Percentiles rank a stretch among this genome's conserved stretches.
Conservation (phyloP, 2,329 filamentous ascomycete genomes). For the Nectriaceae sp. region DNA sequence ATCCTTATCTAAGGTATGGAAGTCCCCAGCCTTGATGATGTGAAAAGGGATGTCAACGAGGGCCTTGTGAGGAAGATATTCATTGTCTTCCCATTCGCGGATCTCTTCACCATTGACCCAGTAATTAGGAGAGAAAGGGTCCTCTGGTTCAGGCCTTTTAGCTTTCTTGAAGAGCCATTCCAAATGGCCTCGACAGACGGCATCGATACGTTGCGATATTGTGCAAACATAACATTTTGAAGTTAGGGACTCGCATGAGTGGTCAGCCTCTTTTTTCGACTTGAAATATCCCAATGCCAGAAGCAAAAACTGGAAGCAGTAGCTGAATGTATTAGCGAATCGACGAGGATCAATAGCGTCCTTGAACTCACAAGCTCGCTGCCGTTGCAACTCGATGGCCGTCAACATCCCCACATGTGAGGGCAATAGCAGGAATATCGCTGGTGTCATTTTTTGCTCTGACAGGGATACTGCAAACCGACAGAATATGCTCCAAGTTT, state of each 20-base stretch:
- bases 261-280: neutral
- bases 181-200: constrained; percentile 2
- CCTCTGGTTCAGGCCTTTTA: neutral
- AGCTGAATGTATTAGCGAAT: neutral
- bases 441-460: neutral
- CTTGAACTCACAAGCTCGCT: constrained; percentile 3
- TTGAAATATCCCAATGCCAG: neutral
- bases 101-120: constrained; percentile 1
- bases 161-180: neutral
- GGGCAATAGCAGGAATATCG: neutral
- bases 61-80: neutral
- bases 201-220: neutral
- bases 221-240: neutral
- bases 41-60: constrained; percentile 3
- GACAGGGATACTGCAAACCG: constrained; percentile 4
- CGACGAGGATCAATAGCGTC: neutral
- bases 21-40: constrained; percentile 2
- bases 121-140: constrained; percentile 1
- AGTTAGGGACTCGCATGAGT: neutral
- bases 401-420: constrained; percentile 3
- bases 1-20: neutral
- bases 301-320: constrained; percentile 2
- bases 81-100: neutral
- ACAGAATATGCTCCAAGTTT: constrained; percentile 4
- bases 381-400: constrained; percentile 1